Evolutionary conservation across 2,329 filamentous ascomycete species (phyloP).

Genomic region (Phialocephala sp.): DNA sequence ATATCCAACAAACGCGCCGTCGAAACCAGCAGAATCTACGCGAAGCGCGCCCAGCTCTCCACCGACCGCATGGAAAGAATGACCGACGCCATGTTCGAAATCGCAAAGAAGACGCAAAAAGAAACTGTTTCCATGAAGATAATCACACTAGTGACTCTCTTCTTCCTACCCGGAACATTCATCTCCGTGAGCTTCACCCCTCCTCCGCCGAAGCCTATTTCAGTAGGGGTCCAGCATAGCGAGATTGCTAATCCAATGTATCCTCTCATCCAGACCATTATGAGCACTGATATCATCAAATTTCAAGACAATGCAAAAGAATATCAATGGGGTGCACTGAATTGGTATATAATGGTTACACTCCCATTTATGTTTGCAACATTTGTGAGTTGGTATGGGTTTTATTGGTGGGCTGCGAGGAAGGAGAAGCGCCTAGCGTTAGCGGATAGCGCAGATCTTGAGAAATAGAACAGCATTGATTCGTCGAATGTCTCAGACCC

Average conservation of each 20-base stretch:
- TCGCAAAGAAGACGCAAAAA: conserved; percentile 45
- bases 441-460: no score
- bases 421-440: no score
- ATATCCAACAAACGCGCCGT: conserved; percentile 45
- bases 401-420: no score
- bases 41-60: conserved; percentile 35
- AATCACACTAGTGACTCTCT: conserved; percentile 49
- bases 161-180: conserved; percentile 51
- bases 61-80: conserved; percentile 34
- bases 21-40: conserved; percentile 41
- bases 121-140: conserved; percentile 50
- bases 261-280: conserved; percentile 4
- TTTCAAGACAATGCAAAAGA: not conserved
- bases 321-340: not conserved
- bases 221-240: not conserved
- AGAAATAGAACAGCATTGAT: no score
- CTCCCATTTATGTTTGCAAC: not conserved
- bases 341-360: not conserved
- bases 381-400: not conserved
- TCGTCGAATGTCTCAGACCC: no score
- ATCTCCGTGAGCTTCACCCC: conserved; percentile 44
- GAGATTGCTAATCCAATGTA: not conserved
- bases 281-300: conserved; percentile 14
- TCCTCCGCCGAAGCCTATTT: not conserved
- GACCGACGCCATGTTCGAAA: conserved; percentile 41